Base-by-base conservation (phyloP, 768 basidiomycete species). In the Podaxis sp. region DNA sequence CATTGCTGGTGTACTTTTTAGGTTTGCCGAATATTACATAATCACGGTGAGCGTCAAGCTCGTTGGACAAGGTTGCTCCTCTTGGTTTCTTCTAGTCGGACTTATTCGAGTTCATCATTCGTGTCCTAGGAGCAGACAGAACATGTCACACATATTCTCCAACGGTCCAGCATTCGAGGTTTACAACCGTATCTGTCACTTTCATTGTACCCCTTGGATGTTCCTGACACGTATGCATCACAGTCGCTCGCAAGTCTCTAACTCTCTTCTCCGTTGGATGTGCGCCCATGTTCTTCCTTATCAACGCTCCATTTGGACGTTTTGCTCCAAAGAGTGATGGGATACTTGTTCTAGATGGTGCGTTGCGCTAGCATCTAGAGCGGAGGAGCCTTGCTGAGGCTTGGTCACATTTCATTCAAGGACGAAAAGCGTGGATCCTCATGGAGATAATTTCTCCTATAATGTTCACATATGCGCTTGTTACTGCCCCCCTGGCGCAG, bases 241-340 rank as follows among this genome's bases (percentile, higher is more conserved):
- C 22, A 63, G 61, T 39, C 19, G 54, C 61, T 19, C 70, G 82
- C 54, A 83, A 82, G 70, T 80, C 80, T 70, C 82, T 84, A 51
- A 75, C 82, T 9, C 59, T 87, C 1, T 36, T 73, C 0, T 80
- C 81, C 2, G 51, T 77, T 1, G 11, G 78, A 9, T 28, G 72
- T 0, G 68, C 68, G 33, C 84, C 83, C 0, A 24, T 78, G 0
- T 66, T 73, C 9, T 79, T 89, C 65, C 40, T 86, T 56, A 70
- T 92, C 56, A 79, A 94, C 70, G 93, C 92, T 0, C 91, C 91
- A 0, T 93, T 93, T 72, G 94, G 94, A 9, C 83, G 90, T 0
- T 95, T 95, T 70, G 73, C 86, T 0, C 84, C 82, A 67, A 80
- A 72, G 65, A 46, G 66, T 62, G 63, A 83, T 30, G 82, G 79